Base-by-base conservation (phyloP, 1,284 basidiomycete species). In the Ceratobasidium sp. region DNA sequence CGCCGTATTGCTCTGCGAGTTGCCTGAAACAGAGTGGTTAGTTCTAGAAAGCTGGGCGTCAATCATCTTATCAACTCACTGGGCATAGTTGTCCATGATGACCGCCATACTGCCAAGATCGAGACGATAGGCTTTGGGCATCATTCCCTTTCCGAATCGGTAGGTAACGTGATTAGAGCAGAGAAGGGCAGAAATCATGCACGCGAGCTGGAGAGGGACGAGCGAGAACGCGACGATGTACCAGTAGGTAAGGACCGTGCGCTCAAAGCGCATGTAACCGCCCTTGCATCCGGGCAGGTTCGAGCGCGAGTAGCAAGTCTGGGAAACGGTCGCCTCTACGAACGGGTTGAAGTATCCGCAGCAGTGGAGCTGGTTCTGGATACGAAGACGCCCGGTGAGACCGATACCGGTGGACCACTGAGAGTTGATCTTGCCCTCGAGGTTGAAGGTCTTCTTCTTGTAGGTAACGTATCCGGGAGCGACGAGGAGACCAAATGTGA, bases 161-260 rank as follows among this genome's bases (percentile, higher is more conserved):
- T 91, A 91, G 13, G 90, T 91, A 77, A 92, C 86, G 76, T 91
- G 89, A 79, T 91, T 90, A 21, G 87, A 87, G 80, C 89, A 91
- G 47, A 91, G 79, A 71, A 91, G 79, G 28, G 83, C 85, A 3
- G 84, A 81, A 50, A 89, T 74, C 74, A 90, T 89, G 78, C 88
- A 82, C 26, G 79, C 78, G 41, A 91, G 78, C 67, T 91, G 89
- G 18, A 84, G 76, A 0, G 88, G 87, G 8, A 89, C 88, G 43
- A 90, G 78, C 1, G 83, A 78, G 78, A 91, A 91, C 21, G 86
- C 80, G 38, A 83, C 80, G 21, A 82, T 84, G 80, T 88, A 90
- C 87, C 88, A 91, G 52, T 78, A 80, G 41, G 79, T 75, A 59
- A 91, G 81, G 28, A 87, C 84, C 44, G 76, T 75, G 62, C 84